Base-by-base conservation (phyloP, 768 basidiomycete genomes). In the Rossbeevera mucosa region DNA sequence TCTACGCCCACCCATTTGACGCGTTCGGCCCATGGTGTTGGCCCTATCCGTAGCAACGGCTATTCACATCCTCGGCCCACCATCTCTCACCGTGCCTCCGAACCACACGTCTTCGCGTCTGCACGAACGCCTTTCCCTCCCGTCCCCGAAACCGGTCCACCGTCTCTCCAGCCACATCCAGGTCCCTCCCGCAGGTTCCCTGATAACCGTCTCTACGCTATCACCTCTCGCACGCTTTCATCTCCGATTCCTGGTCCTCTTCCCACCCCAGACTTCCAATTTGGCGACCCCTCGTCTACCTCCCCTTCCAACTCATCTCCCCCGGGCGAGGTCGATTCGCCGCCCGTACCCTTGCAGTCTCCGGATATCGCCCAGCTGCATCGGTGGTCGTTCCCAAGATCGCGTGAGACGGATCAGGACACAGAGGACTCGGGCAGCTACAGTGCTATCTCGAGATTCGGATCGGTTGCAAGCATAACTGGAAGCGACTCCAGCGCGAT, bases 181-280 rank as follows among this genome's bases (percentile, higher is more conserved):
- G 20, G 51, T 13, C 36, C 52, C 11, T 21, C 61, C 13, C 67
- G 69, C 24, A 60, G 69, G 49, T 56, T 58, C 30, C 66, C 80
- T 42, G 81, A 82, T 54, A 77, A 77, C 53, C 71, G 71, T 13
- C 64, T 79, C 6, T 81, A 76, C 58, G 67, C 78, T 6, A 63
- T 80, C 50, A 71, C 76, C 25, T 72, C 79, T 7, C 77, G 83
- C 31, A 60, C 73, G 65, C 75, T 42, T 73, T 73, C 52, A 66
- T 81, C 54, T 69, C 81, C 68, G 2, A 71, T 71, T 47, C 68
- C 68, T 8, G 83, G 83, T 2, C 83, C 83, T 5, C 72, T 85
- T 16, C 83, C 83, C 2, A 74, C 75, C 5, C 81, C 81, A 36
- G 78, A 76, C 50, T 85, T 81, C 71, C 80, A 80, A 43, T 86